Evolutionary conservation across 2,329 filamentous ascomycete species (phyloP), one percentile per base, ranked within the genome.

Genomic region (Akanthomyces dipterigenus): DNA sequence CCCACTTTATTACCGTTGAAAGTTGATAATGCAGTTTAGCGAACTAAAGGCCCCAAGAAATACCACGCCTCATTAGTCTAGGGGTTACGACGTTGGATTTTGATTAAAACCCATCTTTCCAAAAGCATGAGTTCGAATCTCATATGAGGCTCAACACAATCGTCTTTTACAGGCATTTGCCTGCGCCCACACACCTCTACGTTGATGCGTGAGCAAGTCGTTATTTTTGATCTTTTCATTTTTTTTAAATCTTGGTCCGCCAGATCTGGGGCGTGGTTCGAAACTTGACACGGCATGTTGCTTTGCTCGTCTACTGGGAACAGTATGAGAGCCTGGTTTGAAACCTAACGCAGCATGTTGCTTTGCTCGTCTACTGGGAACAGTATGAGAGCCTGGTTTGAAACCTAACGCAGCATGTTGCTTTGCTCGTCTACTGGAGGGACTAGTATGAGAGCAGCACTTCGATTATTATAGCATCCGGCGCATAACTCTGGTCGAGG

Each of bases 51-150:
- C 31, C 31, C 34, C 22, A 42, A 50, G 31, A 34, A 49, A 50
- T 18, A 55, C 31, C n/a, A 8, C 7, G 59, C 59, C 59, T 61
- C 64, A 62, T 64, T 67, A 62, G 65, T 67, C 65, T 66, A 67
- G 65, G 62, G 65, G 65, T 67, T 64, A 65, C 56, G 64, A 67
- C 65, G 59, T 65, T 64, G 60, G 64, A 63, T 65, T 67, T 67
- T 66, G 65, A 66, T 36, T 50, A 18, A 20, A 60, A 42, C 26
- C 8, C 43, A 18, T 54, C 40, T 49, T 67, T 64, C 63, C 60
- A 63, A 66, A 67, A 63, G 57, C 63, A 64, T 62, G 62, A 65
- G 63, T 66, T 65, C 65, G 63, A 67, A 67, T 66, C 65, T 67
- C 63, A 61, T 66, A 64, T 62, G 63, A 61, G 59, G 59, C 59